Percentiles rank a stretch among this genome's conserved stretches.
Conservation (phyloP, 345 rosid species). For the Psidium guajava region DNA sequence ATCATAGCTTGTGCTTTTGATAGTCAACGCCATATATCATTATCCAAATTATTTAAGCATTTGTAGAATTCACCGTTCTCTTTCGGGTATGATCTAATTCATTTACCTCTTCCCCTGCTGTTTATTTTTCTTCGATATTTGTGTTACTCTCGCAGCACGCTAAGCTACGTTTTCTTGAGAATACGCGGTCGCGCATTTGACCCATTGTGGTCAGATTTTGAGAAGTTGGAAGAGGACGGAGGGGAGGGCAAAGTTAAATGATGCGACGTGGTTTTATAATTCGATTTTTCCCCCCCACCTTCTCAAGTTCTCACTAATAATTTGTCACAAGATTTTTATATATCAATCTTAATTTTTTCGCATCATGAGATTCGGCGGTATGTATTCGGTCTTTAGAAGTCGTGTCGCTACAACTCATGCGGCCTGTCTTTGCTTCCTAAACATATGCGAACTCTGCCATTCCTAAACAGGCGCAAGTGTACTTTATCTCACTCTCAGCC, state of each 20-base stretch:
- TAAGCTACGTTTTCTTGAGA: background rate
- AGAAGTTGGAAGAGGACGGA: no score
- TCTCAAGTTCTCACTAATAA: background rate
- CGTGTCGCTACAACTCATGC: background rate
- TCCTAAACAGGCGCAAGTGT: no score
- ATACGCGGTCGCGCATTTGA: no score
- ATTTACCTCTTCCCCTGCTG: background rate
- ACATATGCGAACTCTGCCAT: background rate
- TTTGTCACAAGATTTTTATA: background rate
- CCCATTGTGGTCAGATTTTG: no score
- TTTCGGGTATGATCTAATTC: background rate
- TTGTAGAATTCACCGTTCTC: background rate
- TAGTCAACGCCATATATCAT: background rate
- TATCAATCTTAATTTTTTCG: background rate
- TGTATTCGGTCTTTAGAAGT: no score
- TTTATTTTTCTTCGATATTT: background rate
- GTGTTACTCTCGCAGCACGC: background rate
- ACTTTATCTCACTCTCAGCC: background rate
- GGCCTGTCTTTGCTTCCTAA: background rate
- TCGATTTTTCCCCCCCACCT: background rate
- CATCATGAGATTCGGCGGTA: background rate
- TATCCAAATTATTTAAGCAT: background rate
- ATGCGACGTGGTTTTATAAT: background rate
- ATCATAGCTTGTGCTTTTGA: background rate
- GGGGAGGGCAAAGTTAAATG: background rate